These are phyloP conservation scores for Hanseniaspora hatyaiensis DNA, from an alignment of 805 yeast genomes.

Conservation along the genomic window DNA sequence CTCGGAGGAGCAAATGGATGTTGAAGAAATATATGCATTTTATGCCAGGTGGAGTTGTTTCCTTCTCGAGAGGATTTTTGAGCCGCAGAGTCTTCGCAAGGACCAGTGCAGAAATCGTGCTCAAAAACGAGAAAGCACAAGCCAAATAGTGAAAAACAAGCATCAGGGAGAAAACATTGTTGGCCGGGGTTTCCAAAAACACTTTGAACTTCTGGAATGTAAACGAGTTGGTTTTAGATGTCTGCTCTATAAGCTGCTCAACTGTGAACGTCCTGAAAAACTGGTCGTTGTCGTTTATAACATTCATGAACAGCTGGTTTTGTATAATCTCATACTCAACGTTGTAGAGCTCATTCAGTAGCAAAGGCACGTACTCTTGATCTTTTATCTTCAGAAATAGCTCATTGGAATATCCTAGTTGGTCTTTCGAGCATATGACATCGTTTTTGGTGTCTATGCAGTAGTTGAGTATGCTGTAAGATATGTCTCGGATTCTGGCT, in stretches of 20 bases:
- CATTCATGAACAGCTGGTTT: background rate
- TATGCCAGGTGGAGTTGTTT: too few species aligned
- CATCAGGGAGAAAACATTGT: constrained; percentile 47
- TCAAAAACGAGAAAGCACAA: constrained; percentile 41
- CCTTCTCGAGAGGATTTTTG: too few species aligned
- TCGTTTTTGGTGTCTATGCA: constrained; percentile 36
- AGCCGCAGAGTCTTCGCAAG: background rate
- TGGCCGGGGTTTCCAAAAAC: constrained; percentile 47
- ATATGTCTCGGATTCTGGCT: background rate
- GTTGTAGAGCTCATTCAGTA: background rate
- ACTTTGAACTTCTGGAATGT: constrained; percentile 31
- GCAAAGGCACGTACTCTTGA: background rate
- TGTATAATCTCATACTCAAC: background rate
- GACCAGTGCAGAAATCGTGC: background rate
- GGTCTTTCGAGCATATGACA: constrained; percentile 16
- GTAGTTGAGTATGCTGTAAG: constrained; percentile 31
- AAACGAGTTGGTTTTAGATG: background rate
- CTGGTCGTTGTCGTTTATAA: too few species aligned
- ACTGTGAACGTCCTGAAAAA: background rate
- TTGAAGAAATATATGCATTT: too few species aligned
- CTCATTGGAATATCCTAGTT: constrained; percentile 1
- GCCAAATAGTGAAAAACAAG: constrained; percentile 60
- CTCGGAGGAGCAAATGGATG: too few species aligned
- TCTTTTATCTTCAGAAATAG: background rate
- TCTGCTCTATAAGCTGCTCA: background rate